Conservation (phyloP, 192 early-diverging fungal genomes). For the Dissophora ornata region DNA sequence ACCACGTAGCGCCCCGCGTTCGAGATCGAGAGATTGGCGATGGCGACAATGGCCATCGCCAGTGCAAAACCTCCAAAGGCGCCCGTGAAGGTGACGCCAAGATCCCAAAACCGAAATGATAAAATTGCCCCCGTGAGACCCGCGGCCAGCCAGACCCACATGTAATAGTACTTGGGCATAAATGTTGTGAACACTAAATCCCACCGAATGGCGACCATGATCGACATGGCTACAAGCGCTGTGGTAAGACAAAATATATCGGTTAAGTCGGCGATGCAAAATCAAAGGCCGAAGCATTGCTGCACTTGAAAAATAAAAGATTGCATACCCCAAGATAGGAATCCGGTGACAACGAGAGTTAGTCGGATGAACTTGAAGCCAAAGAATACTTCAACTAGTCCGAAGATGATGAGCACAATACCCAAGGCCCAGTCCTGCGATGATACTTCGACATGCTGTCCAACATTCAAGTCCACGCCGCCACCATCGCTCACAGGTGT, state of each 20-base stretch:
- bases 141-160: constrained; percentile 44
- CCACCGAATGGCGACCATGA: constrained; percentile 49
- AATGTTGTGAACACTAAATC: constrained; percentile 48
- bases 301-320: too few species aligned
- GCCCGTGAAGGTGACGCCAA: constrained; percentile 42
- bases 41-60: constrained; percentile 41
- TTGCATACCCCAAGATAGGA: constrained; percentile 34
- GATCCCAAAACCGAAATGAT: constrained; percentile 48
- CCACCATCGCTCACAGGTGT: constrained; percentile 9
- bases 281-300: too few species aligned
- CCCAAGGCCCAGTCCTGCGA: constrained; percentile 28
- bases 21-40: constrained; percentile 25
- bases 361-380: constrained; percentile 48
- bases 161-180: constrained; percentile 30
- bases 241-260: neutral
- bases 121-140: constrained; percentile 24
- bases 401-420: constrained; percentile 20
- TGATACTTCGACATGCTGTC: constrained; percentile 19
- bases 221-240: constrained; percentile 41
- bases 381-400: constrained; percentile 42
- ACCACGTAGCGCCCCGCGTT: constrained; percentile 47
- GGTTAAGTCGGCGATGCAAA: too few species aligned
- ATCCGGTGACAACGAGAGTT: constrained; percentile 38
- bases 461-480: constrained; percentile 18
- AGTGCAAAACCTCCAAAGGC: constrained; percentile 49